These are phyloP conservation scores for Quercus lobata DNA, from an alignment of 331 rosid genomes.

Conservation along the genomic window DNA sequence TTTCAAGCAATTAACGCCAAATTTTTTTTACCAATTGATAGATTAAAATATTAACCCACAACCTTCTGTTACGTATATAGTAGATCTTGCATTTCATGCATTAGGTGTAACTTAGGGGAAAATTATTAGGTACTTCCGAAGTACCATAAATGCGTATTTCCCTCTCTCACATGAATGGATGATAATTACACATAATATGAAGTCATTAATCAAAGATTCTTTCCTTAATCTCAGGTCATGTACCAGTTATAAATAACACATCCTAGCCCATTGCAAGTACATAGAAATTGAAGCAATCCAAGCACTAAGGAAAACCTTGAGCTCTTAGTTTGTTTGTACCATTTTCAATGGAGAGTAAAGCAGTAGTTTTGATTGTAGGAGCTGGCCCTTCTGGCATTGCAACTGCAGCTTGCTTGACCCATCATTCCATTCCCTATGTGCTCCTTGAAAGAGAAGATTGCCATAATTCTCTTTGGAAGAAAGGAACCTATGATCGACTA, in stretches of 20 bases:
- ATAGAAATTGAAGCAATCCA: not conserved
- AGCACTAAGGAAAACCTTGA: not conserved
- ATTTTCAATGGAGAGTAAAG: not conserved
- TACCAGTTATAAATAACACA: not conserved
- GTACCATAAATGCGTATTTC: too few species aligned
- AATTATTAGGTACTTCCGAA: too few species aligned
- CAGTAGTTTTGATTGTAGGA: slow-evolving; percentile 41
- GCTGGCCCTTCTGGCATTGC: slow-evolving; percentile 71
- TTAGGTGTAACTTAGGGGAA: not conserved
- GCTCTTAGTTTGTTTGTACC: not conserved
- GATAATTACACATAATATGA: not conserved
- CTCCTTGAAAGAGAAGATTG: slow-evolving; percentile 60
- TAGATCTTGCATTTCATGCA: not conserved
- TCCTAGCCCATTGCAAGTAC: too few species aligned
- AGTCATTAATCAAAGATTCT: not conserved
- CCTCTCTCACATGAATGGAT: too few species aligned
- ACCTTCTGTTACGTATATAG: too few species aligned
- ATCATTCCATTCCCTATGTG: slow-evolving; percentile 34
- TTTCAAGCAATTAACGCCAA: too few species aligned
- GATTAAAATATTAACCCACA: too few species aligned
- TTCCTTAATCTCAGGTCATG: not conserved
- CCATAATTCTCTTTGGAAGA: slow-evolving; percentile 60
- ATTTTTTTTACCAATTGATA: too few species aligned
- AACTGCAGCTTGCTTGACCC: slow-evolving; percentile 39
- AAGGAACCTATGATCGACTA: slow-evolving; percentile 46